phyloP scores from a whole-genome alignment of 2,329 filamentous ascomycete genomes.

The Talaromyces albobiverticillius region DNA sequence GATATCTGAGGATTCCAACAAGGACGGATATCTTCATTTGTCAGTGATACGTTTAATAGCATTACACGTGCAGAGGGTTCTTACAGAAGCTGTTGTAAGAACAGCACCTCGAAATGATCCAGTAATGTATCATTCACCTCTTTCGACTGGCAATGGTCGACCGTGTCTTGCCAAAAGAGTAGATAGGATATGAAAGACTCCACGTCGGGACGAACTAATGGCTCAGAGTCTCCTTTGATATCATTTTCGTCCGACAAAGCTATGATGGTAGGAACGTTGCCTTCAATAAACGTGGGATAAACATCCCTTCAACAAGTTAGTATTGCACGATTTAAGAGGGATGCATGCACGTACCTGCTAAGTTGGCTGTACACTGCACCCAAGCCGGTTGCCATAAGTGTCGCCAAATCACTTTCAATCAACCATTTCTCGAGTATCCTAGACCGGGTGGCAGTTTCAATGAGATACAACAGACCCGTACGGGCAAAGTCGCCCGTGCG shows the following conservation, averaged over 20 bases:
- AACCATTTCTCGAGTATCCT: constrained; percentile 89
- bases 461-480: constrained; percentile 91
- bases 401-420: constrained; percentile 92
- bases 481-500: constrained; percentile 93
- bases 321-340: neutral
- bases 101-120: constrained; percentile 96
- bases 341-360: constrained; percentile 49
- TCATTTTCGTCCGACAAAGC: constrained; percentile 83
- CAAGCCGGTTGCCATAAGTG: constrained; percentile 92
- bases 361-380: constrained; percentile 73
- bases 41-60: neutral
- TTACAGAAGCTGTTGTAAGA: constrained; percentile 88
- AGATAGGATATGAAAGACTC: constrained; percentile 93
- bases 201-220: constrained; percentile 80
- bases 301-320: constrained; percentile 59
- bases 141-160: constrained; percentile 88
- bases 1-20: constrained; percentile 94
- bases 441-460: constrained; percentile 85
- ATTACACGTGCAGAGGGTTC: constrained; percentile 29
- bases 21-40: constrained; percentile 73
- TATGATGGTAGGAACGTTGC: constrained; percentile 72
- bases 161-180: constrained; percentile 95
- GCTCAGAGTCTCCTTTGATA: constrained; percentile 71
- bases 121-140: constrained; percentile 91
- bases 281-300: constrained; percentile 72